phyloP scores from a whole-genome alignment of 331 rosid species.

The Malus hybrid region DNA sequence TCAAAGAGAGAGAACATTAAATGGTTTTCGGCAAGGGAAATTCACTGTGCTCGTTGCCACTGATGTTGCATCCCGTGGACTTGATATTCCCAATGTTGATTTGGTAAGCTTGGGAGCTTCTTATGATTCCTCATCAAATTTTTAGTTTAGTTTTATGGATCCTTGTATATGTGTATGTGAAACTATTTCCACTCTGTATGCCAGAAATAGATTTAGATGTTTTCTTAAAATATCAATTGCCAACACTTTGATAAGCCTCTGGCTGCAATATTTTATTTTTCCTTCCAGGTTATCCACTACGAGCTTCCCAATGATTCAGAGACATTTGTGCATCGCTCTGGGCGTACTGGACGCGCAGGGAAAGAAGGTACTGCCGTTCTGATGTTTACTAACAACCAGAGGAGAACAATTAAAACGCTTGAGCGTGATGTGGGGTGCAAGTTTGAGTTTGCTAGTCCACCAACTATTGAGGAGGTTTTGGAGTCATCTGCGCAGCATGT shows the following conservation, averaged over 20 bases:
- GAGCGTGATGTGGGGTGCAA: slow-evolving; percentile 96
- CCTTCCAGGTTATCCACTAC: slow-evolving; percentile 77
- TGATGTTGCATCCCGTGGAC: slow-evolving; percentile 99
- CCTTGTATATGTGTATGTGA: neutral
- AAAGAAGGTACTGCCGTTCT: slow-evolving; percentile 79
- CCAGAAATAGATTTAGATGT: neutral
- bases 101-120: slow-evolving; percentile 44
- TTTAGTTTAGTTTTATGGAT: neutral
- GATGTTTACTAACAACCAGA: slow-evolving; percentile 85
- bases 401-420: slow-evolving; percentile 90
- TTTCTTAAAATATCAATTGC: neutral
- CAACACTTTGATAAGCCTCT: slow-evolving; percentile 6
- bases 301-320: slow-evolving; percentile 99
- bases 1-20: slow-evolving; percentile 94
- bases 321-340: slow-evolving; percentile 98
- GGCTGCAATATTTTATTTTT: neutral
- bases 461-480: slow-evolving; percentile 64
- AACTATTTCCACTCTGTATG: neutral
- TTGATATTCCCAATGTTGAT: slow-evolving; percentile 97
- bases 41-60: slow-evolving; percentile 98
- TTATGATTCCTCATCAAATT: slow-evolving; percentile 1
- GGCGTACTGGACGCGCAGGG: slow-evolving; percentile 99
- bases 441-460: slow-evolving; percentile 78
- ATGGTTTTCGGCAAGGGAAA: slow-evolving; percentile 96
- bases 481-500: slow-evolving; percentile 86